Evolutionary conservation across 2,329 filamentous ascomycete genomes (phyloP), one percentile per base, ranked within the genome.

Genomic region (Sporothrix brasiliensis): DNA sequence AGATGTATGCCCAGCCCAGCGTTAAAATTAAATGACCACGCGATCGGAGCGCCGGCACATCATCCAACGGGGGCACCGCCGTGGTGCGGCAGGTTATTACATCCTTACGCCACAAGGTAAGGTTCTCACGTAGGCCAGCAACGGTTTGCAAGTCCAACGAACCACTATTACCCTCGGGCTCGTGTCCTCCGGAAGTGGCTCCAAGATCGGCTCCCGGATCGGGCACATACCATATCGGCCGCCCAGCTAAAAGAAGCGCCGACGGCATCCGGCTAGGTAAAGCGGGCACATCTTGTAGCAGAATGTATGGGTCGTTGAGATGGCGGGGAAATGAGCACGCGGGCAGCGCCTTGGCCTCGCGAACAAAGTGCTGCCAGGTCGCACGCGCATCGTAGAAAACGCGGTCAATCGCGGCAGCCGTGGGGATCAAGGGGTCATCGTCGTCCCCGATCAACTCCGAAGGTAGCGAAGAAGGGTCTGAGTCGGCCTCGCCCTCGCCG

Each of bases 1-100:
- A 41, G 24, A 72, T 72, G 56, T 73, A 73, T 30, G 70, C 68
- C 72, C 70, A 73, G 27, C 70, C 70, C 21, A 72, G 58, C 24
- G 61, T 69, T 54, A 72, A 53, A 30, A 72, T 68, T 66, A 61
- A 21, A 24, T 71, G 67, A 21, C 65, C 70, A 16, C 65, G 67
- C 58, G 69, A 70, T 34, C 41, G 60, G 3, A 65, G 34, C 11
- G 44, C 60, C 21, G n/a, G 60, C 19, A 16, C 13, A 47, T 53
- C 19, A 14, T 34, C 27, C 65, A 34, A 13, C 30, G 50, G 2
- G 50, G n/a, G 50, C 52, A 30, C 65, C 53, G 65, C 30, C 50
- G 65, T 11, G 27, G 50, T 67, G 65, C 65, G 65, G 65, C 65
- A 67, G n/a, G 65, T 30, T 4, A 67, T 54, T 4, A 50, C 47